Evolutionary conservation across 2,329 filamentous ascomycete species (phyloP), one percentile per base, ranked within the genome.

Genomic region (Hypoxylon sp.): DNA sequence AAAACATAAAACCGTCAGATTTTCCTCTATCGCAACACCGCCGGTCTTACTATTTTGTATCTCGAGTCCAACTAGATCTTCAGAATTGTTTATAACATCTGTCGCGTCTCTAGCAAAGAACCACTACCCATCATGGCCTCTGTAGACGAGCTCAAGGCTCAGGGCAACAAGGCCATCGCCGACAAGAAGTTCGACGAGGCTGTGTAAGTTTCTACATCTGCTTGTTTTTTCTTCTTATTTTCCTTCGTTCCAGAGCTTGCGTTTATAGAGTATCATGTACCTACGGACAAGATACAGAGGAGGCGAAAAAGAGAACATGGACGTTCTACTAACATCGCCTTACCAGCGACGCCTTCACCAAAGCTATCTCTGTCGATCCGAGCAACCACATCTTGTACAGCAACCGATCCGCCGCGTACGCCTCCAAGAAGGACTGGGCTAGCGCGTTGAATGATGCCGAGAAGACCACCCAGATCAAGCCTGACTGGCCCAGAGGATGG

Each of bases 401-500:
- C 72, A 99, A 99, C 80, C 88, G 95, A 68, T 98, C 95, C 24
- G 95, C 86, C 55, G 87, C 86, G 41, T 86, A 96, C 72, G 91
- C 94, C 40, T 97, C 95, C 49, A 90, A 97, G 77, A 91, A 88
- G 75, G 87, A 98, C 57, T 99, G 90, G 82, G 81, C 90, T 63
- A 84, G 89, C 67, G 95, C 95, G 17, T 80, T 98, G 21, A 83
- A 89, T 63, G 95, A 99, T 82, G 95, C 95, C 55, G 88, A 88
- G 73, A 97, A 97, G 83, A 95, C 92, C 2, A 96, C 90, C 52
- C 86, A 96, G 77, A 81, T 99, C 75, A 98, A 99, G 83, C 90
- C 94, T 10, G 95, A 98, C 81, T 99, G 95, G 95, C 88, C 92
- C 58, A 98, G 98, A 79, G 95, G 95, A 66, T 97, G 92, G 89